Base-by-base conservation (phyloP, 2,329 filamentous ascomycete genomes). In the Huntiella omanensis region DNA sequence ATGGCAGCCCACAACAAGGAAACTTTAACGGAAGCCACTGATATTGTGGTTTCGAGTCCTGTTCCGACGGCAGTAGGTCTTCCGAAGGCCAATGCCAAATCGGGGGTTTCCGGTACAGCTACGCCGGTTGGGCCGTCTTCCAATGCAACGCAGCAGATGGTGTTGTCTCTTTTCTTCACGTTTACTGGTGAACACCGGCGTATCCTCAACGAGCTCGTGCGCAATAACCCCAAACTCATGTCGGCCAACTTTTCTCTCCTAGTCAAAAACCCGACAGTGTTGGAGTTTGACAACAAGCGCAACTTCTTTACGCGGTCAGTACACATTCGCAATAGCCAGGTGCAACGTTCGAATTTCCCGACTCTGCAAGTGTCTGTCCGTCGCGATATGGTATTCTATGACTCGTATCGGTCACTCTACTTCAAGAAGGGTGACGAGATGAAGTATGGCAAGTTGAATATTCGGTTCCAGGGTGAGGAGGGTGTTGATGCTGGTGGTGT, bases 221-320 rank as follows among this genome's bases (percentile, higher is more conserved):
- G 92, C 52, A 85, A 93, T 58, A 96, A 93, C 54, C 91, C 92
- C 28, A 93, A 94, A 61, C 75, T 98, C 52, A 98, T 98, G 92
- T 95, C 88, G 49, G 91, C 91, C 45, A 95, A 88, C 2, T 95
- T 98, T 64, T 87, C 88, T 8, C 71, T 98, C 12, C 66, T 98
- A 41, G 91, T 96, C 52, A 95, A 94, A 69, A 98, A 98, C 58
- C 92, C 91, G 19, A 98, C 96, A 70, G 92, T 98, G 3, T 69
- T 98, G 10, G 91, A 98, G 58, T 98, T 98, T 57, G 91, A 98
- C 65, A 98, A 98, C 67, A 98, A 98, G 69, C 86, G 91, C 56
- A 96, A 93, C 64, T 98, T 92, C 70, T 98, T 98, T 69, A 95
- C 78, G 59, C 82, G 91, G 51, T 87, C 85, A 56, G 79, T 98